Percentiles rank a stretch among this genome's conserved stretches.
phyloP scores from a whole-genome alignment of 2,329 filamentous ascomycete genomes.

The Aspergillus quadrilineatus region DNA sequence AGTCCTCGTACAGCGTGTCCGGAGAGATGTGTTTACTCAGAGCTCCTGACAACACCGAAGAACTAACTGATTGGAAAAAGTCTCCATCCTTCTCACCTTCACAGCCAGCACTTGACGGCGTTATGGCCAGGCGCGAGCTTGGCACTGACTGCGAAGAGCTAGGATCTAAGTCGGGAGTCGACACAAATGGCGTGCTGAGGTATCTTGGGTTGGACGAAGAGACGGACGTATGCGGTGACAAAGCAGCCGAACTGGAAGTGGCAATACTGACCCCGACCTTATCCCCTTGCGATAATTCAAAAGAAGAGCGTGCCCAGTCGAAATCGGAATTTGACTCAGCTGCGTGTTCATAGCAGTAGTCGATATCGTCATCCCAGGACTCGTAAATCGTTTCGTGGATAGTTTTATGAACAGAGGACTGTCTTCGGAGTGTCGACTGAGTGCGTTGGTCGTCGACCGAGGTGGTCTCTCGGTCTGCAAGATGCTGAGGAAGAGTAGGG shows the following conservation, averaged over 20 bases:
- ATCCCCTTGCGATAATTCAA: constrained; percentile 31
- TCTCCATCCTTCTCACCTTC: constrained; percentile 25
- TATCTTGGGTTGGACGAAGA: constrained; percentile 23
- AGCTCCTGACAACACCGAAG: constrained; percentile 31
- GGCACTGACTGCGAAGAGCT: constrained; percentile 33
- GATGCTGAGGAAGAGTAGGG: constrained; percentile 35
- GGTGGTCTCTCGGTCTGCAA: constrained; percentile 17
- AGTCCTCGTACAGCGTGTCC: constrained; percentile 41
- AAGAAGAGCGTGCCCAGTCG: constrained; percentile 51
- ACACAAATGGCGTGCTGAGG: constrained; percentile 26
- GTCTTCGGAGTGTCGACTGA: constrained; percentile 16
- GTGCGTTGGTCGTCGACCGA: constrained; percentile 18
- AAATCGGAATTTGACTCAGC: constrained; percentile 62
- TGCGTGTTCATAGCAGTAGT: constrained; percentile 62
- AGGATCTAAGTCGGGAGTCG: constrained; percentile 35
- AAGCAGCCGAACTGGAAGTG: constrained; percentile 8
- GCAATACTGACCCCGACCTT: constrained; percentile 19
- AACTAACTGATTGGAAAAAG: constrained; percentile 35
- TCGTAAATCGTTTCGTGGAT: constrained; percentile 34
- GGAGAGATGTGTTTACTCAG: constrained; percentile 35
- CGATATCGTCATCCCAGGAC: constrained; percentile 63
- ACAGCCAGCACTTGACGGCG: constrained; percentile 32
- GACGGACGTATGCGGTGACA: constrained; percentile 13
- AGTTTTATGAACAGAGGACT: constrained; percentile 19
- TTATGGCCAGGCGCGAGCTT: constrained; percentile 28